Conservation (phyloP, 805 yeast species). For the Candida orba region DNA sequence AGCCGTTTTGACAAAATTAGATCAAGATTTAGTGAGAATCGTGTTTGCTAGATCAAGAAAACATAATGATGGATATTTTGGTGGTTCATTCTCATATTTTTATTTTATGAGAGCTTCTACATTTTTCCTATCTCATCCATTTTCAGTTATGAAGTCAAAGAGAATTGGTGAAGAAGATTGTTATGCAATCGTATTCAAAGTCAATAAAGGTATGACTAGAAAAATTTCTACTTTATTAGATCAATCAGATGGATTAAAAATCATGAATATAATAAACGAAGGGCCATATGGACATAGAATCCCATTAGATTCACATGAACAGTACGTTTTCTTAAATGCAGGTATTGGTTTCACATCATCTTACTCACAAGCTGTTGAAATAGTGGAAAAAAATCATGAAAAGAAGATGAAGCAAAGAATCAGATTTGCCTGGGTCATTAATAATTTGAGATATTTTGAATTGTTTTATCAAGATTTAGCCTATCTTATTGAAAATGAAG, state of each 20-base stretch:
- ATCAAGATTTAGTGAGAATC: slow-evolving; percentile 34
- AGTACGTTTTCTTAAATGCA: slow-evolving; percentile 37
- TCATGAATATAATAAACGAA: slow-evolving; percentile 39
- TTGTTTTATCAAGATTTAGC: slow-evolving; percentile 43
- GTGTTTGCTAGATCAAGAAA: slow-evolving; percentile 34
- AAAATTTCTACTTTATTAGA: slow-evolving; percentile 30
- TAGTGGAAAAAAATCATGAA: slow-evolving; percentile 14
- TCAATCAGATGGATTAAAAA: slow-evolving; percentile 24
- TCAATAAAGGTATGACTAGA: slow-evolving; percentile 50
- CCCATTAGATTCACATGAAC: slow-evolving; percentile 31
- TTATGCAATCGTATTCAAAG: slow-evolving; percentile 38
- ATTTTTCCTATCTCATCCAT: slow-evolving; percentile 64
- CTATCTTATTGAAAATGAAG: slow-evolving; percentile 24
- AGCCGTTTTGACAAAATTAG: slow-evolving; percentile 31
- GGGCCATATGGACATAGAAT: slow-evolving; percentile 55
- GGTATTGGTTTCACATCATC: slow-evolving; percentile 49
- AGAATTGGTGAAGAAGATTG: slow-evolving; percentile 24
- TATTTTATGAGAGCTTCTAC: slow-evolving; percentile 38
- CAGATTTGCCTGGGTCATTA: slow-evolving; percentile 59
- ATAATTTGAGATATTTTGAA: slow-evolving; percentile 39
- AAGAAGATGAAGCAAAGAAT: slow-evolving; percentile 19
- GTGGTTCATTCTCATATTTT: slow-evolving; percentile 51
- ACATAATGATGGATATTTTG: slow-evolving; percentile 34
- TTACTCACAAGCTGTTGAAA: slow-evolving; percentile 33
- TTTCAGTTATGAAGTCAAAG: slow-evolving; percentile 44